Evolutionary conservation across 768 basidiomycete genomes (phyloP), one percentile per base, ranked within the genome.

Genomic region (Cyclocybe cylindracea): DNA sequence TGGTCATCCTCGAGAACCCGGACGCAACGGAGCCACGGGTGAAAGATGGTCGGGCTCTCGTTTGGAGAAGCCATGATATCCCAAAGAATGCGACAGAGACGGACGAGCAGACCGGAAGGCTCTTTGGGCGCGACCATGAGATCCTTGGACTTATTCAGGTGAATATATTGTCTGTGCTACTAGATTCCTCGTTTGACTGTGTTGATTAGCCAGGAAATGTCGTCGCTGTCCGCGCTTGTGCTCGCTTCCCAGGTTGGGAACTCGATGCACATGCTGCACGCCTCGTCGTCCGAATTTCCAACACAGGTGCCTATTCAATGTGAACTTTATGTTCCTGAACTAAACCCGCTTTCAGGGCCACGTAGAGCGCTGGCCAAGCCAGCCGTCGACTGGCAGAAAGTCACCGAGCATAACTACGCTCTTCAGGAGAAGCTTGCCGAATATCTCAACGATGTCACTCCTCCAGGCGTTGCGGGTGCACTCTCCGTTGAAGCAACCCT

Each of bases 31-130:
- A 52, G 14, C 66, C 66, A 2, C 61, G 57, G 32, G 59, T 61
- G 13, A 68, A 62, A 44, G 58, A 68, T 47, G 63, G 62, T 3
- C 51, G 58, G 4, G 53, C 57, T 8, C 53, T 69, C 6, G 62
- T 67, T 9, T 71, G 70, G 68, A 7, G 53, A 8, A 66, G 66
- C 48, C 68, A 71, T 45, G 52, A 59, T 31, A 61, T 64, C n/a
- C 51, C 55, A 3, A 39, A 59, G 34, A 58, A 56, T 5, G 14
- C 48, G 2, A 39, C 44, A 2, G 46, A 55, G n/a, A 53, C 56
- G 9, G 14, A 32, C 7, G 57, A 58, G 18, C 57, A 64, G 35
- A 16, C 32, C 4, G 67, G 67, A 5, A 46, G 31, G 10, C 14
- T 61, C 7, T 61, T 66, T 35, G 50, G 55, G 24, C 40, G 45